These are phyloP conservation scores for Zymoseptoria brevis DNA, from an alignment of 2,329 filamentous ascomycete genomes.

Conservation along the genomic window DNA sequence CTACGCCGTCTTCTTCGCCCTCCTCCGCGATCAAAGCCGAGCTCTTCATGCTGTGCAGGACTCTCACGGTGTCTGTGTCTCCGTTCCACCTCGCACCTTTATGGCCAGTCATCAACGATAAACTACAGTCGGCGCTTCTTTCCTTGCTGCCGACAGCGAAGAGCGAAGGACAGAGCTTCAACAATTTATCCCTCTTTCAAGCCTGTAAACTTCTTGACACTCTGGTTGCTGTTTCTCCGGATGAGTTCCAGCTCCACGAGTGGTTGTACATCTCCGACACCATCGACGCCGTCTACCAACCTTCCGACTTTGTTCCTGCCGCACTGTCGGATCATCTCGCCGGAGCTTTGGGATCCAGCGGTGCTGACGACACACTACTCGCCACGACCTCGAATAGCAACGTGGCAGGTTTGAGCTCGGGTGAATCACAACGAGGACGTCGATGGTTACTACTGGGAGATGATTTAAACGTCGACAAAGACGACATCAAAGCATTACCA, in stretches of 20 bases:
- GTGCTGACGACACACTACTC: neutral
- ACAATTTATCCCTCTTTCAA: conserved; percentile 69
- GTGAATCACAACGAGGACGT: neutral
- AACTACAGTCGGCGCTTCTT: conserved; percentile 71
- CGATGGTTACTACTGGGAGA: conserved; percentile 38
- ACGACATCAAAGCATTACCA: conserved; percentile 45
- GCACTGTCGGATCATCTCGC: conserved; percentile 80
- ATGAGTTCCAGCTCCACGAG: conserved; percentile 96
- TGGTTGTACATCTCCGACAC: conserved; percentile 98
- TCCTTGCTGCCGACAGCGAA: conserved; percentile 61
- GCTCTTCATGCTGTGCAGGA: conserved; percentile 78
- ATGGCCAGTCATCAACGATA: conserved; percentile 84
- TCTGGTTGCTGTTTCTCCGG: conserved; percentile 75
- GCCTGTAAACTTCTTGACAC: conserved; percentile 90
- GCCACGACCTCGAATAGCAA: conserved; percentile 25
- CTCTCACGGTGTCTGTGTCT: conserved; percentile 70
- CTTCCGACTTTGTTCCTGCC: conserved; percentile 58
- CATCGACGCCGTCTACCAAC: conserved; percentile 86
- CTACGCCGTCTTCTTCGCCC: conserved; percentile 80
- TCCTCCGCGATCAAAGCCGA: conserved; percentile 85
- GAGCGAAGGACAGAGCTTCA: conserved; percentile 43
- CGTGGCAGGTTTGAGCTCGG: neutral
- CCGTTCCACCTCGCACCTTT: conserved; percentile 71
- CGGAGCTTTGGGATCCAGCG: conserved; percentile 55
- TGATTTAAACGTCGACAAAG: conserved; percentile 49